Conservation (phyloP, 2,329 filamentous ascomycete species). For the Aspergillus fumigatiaffinis region DNA sequence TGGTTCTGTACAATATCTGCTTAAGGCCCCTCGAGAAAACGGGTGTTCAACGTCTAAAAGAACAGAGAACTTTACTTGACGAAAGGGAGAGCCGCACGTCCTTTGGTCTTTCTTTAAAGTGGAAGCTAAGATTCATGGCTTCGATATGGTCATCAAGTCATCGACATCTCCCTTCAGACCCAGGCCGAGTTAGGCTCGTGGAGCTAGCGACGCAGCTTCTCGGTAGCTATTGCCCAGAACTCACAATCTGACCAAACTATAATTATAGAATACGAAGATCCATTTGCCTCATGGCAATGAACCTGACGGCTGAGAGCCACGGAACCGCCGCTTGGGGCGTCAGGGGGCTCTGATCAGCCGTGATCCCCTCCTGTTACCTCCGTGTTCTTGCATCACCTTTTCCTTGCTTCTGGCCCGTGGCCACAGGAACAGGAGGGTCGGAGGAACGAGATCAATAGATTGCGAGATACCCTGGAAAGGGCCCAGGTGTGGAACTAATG, state of each 20-base stretch:
- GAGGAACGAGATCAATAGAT: neutral
- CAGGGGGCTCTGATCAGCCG: neutral
- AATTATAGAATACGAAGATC: neutral
- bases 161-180: neutral
- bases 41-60: neutral
- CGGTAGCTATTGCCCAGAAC: neutral
- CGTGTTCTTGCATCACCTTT: neutral
- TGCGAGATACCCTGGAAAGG: neutral
- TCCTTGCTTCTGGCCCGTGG: neutral
- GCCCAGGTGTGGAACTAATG: neutral
- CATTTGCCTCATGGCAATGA: neutral
- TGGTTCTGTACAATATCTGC: conserved; percentile 12
- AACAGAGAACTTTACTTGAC: neutral
- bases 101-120: neutral
- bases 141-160: neutral
- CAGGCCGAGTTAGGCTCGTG: neutral
- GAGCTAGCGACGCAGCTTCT: neutral
- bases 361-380: neutral
- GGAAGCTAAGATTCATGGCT: neutral
- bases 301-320: neutral
- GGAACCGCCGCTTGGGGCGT: neutral
- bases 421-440: neutral
- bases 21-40: neutral
- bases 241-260: neutral
- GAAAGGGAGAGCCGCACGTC: neutral